Conservation (phyloP, 495 filamentous ascomycete species). For the Trichocladium uniseriatum region DNA sequence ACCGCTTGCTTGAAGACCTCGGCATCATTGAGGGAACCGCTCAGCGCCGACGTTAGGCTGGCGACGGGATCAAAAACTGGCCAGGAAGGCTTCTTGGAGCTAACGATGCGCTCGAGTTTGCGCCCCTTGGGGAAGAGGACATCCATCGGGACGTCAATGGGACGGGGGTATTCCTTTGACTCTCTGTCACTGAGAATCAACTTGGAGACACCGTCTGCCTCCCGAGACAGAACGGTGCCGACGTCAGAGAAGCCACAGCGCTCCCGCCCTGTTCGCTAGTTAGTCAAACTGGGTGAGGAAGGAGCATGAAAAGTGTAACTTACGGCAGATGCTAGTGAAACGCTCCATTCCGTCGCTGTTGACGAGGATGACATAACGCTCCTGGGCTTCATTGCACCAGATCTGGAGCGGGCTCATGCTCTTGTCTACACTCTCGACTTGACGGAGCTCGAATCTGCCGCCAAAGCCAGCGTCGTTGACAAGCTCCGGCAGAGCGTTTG, state of each 20-base stretch:
- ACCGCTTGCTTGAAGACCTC: conserved; percentile 67
- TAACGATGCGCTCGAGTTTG: conserved; percentile 71
- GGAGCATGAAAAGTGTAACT: conserved; percentile 17
- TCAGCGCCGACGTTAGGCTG: conserved; percentile 39
- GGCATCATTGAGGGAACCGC: conserved; percentile 41
- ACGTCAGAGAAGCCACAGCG: conserved; percentile 92
- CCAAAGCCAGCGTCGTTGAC: conserved; percentile 86
- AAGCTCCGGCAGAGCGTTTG: conserved; percentile 79
- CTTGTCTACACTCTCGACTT: conserved; percentile 79
- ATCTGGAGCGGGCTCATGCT: conserved; percentile 94
- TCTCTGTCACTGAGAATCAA: conserved; percentile 78
- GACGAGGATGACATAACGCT: conserved; percentile 84
- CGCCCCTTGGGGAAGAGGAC: conserved; percentile 86
- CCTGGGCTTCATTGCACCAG: conserved; percentile 95
- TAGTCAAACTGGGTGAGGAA: background rate
- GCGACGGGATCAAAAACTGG: conserved; percentile 58
- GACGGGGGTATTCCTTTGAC: conserved; percentile 61
- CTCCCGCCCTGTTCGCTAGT: conserved; percentile 47
- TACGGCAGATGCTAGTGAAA: conserved; percentile 71
- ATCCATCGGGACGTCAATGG: conserved; percentile 87
- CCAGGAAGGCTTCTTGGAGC: conserved; percentile 59
- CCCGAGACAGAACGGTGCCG: conserved; percentile 60
- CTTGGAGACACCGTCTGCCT: conserved; percentile 51
- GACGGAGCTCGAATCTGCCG: conserved; percentile 80
- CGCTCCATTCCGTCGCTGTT: conserved; percentile 67